Base-by-base conservation (phyloP, 352 stramenopile genomes). In the Nothophytophthora sp. region DNA sequence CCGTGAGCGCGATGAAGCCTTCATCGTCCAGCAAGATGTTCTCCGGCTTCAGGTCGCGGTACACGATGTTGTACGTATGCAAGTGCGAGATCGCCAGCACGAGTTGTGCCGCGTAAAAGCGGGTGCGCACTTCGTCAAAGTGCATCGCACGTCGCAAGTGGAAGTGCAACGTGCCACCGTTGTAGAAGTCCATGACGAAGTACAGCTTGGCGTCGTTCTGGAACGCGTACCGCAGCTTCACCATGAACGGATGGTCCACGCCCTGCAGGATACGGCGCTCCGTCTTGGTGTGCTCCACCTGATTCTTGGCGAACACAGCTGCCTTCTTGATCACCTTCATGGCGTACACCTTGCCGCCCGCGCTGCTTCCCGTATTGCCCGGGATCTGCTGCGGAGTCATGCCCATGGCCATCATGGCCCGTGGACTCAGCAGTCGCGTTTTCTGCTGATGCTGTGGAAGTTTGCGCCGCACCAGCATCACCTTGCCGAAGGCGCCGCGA, bases 261-360 rank as follows among this genome's bases (percentile, higher is more conserved):
- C 98, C 87, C 56, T 97, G 97, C 20, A 99, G 81, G 75, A 99
- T 99, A 43, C 98, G 81, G 0, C 96, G 85, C 70, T 99, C 98
- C 0, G 95, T 97, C 57, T 98, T 94, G 48, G 98, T 97, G 45
- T 99, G 95, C 58, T 97, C 88, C 35, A 98, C 81, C 22, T 95
- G 82, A 9, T 97, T 96, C 13, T 97, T 82, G 16, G 88, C 81
- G 48, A 99, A 66, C 25, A 99, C 77, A 35, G 95, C 87, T 27
- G 73, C 74, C 55, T 99, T 98, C 62, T 98, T 98, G 29, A 99
- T 97, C 29, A 99, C 90, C 69, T 99, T 99, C 96, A 99, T 99
- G 5, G 97, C 97, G 53, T 95, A 97, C 19, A 99, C 84, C 19
- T 92, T 73, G 33, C n/a, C n/a, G n/a, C n/a, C n/a, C n/a, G n/a